phyloP scores from a whole-genome alignment of 345 rosid species.

The Carallia brachiata region DNA sequence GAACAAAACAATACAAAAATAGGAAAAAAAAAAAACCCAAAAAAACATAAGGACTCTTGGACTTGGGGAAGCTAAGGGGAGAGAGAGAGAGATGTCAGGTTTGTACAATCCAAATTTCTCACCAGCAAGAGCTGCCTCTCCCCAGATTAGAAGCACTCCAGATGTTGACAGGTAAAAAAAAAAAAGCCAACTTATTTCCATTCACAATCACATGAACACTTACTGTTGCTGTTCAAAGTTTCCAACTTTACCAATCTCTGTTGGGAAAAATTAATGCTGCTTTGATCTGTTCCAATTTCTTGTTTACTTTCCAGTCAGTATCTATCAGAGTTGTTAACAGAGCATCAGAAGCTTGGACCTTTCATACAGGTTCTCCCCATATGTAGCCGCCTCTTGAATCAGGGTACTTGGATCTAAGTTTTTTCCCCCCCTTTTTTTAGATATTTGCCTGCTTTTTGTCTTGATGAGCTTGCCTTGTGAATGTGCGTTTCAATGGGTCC shows the following conservation, averaged over 20 bases:
- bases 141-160: slow-evolving; percentile 87
- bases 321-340: slow-evolving; percentile 75
- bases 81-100: slow-evolving; percentile 68
- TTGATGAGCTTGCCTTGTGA: background rate
- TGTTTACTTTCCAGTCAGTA: slow-evolving; percentile 47
- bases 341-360: slow-evolving; percentile 93
- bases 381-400: slow-evolving; percentile 81
- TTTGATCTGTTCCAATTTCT: slow-evolving; percentile 29
- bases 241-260: background rate
- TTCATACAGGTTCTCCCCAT: slow-evolving; percentile 85
- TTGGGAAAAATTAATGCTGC: slow-evolving; percentile 15
- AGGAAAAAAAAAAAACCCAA: background rate
- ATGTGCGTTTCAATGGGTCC: slow-evolving; percentile 13
- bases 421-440: slow-evolving; percentile 6
- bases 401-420: slow-evolving; percentile 77
- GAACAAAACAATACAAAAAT: background rate
- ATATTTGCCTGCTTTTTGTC: background rate
- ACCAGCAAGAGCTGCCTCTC: slow-evolving; percentile 95
- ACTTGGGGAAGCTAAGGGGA: slow-evolving; percentile 5
- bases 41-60: background rate
- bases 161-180: slow-evolving; percentile 71
- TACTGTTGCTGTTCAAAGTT: slow-evolving; percentile 4
- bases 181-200: background rate
- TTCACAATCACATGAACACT: background rate
- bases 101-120: slow-evolving; percentile 91